Conservation (phyloP, 225 moss, liverwort and hornwort species). For the Pseudoscleropodium purum region DNA sequence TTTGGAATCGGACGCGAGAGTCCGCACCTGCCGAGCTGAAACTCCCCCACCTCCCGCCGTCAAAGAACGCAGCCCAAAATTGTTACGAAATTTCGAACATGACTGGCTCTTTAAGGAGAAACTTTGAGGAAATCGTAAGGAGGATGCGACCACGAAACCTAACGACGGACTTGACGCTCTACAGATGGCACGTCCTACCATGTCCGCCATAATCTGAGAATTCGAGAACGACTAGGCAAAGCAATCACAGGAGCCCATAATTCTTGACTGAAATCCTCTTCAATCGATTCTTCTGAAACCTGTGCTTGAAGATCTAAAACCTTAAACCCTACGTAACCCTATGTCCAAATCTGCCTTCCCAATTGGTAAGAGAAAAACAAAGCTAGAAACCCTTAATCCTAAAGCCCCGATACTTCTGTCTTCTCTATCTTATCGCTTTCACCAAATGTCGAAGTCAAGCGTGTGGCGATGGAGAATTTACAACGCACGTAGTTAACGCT, state of each 20-base stretch:
- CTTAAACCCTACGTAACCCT: background rate
- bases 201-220: slow-evolving; percentile 4
- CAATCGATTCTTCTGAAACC: background rate
- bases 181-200: slow-evolving; percentile 1
- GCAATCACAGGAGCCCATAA: background rate
- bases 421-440: too few species aligned
- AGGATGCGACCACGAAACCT: background rate
- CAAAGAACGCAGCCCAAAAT: background rate
- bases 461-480: background rate
- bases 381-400: background rate
- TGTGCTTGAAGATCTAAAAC: background rate
- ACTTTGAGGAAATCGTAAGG: background rate
- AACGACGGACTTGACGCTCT: slow-evolving; percentile 12
- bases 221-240: background rate
- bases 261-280: background rate
- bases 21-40: background rate
- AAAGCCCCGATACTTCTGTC: background rate
- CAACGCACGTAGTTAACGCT: background rate
- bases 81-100: background rate
- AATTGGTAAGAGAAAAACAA: background rate
- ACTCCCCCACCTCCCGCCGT: background rate
- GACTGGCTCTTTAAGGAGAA: background rate
- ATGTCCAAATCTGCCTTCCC: background rate
- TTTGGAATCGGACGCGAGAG: background rate
- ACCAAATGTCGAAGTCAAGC: background rate